Evolutionary conservation across 768 basidiomycete genomes (phyloP), one percentile per base, ranked within the genome.

Genomic region (Termitomyces sp.): DNA sequence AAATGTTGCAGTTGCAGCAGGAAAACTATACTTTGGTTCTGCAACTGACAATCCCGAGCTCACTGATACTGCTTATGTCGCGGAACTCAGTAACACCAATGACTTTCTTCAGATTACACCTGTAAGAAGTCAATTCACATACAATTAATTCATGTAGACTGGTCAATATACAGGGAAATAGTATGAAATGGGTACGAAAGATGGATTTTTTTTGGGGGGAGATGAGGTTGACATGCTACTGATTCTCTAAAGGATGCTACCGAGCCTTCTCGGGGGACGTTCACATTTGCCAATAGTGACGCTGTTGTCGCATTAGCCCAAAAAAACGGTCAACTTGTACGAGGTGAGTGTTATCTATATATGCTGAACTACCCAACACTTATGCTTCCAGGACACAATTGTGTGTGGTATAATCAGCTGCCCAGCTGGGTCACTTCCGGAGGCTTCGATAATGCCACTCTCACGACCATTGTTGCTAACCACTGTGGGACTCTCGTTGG

Each of bases 151-250:
- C 5, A 7, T 26, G 31, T 23, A 14, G 26, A 54, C 30, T 48
- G n/a, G 35, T 33, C 14, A 21, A 15, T 4, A 52, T 21, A 33
- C 43, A 72, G 71, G 70, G 71, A 14, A 81, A 82, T 62, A 75
- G 73, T 58, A 80, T 83, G 80, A 84, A 83, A 76, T 83, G 81
- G 81, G 81, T 79, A 57, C 30, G 69, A n/a, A 41, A 26, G 7
- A 42, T 0, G 45, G 11, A 28, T 58, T 15, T 47, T 21, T n/a
- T 37, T n/a, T 11, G 9, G 28, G 2, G 2, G 21, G 14, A 3
- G 7, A 9, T 43, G 15, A 7, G 23, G 19, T 11, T 21, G 30
- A 40, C 17, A 9, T 28, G 38, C 7, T 19, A 19, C 26, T 45
- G 35, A 23, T 7, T 40, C 35, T 23, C 11, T 50, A 6, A 48